Evolutionary conservation across 2,329 filamentous ascomycete genomes (phyloP).

Genomic region (Cladosporium halotolerans): DNA sequence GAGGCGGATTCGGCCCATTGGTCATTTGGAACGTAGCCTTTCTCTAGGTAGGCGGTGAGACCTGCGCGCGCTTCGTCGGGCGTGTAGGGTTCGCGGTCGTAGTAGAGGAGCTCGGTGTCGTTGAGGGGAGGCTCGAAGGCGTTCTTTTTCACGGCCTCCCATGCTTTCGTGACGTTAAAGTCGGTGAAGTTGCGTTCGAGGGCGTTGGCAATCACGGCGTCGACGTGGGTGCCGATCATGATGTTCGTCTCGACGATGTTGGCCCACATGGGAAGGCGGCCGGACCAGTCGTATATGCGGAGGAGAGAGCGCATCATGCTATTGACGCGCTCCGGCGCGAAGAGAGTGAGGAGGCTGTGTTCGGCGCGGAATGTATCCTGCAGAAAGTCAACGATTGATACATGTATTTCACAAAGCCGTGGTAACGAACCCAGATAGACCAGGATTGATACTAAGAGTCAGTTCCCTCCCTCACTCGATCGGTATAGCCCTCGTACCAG

Average conservation of each 20-base stretch:
- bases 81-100: slow-evolving; percentile 42
- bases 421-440: slow-evolving; percentile 38
- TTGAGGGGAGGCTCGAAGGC: slow-evolving; percentile 41
- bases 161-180: slow-evolving; percentile 41
- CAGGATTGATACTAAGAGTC: slow-evolving; percentile 47
- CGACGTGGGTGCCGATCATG: slow-evolving; percentile 46
- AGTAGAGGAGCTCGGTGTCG: slow-evolving; percentile 42
- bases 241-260: slow-evolving; percentile 47
- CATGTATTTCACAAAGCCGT: neutral
- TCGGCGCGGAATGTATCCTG: slow-evolving; percentile 43
- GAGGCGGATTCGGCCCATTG: slow-evolving; percentile 43
- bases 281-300: slow-evolving; percentile 42
- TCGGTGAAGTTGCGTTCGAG: slow-evolving; percentile 37
- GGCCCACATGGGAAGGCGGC: slow-evolving; percentile 45
- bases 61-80: slow-evolving; percentile 43
- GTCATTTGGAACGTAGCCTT: slow-evolving; percentile 45
- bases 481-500: slow-evolving; percentile 45
- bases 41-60: slow-evolving; percentile 39
- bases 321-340: slow-evolving; percentile 43
- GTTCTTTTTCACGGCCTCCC: slow-evolving; percentile 40
- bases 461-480: slow-evolving; percentile 36
- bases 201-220: slow-evolving; percentile 45
- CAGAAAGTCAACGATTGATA: neutral
- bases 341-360: slow-evolving; percentile 41
- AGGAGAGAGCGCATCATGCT: slow-evolving; percentile 44